These are phyloP conservation scores for Fusarium concolor DNA, from an alignment of 2,329 filamentous ascomycete species.

Conservation along the genomic window DNA sequence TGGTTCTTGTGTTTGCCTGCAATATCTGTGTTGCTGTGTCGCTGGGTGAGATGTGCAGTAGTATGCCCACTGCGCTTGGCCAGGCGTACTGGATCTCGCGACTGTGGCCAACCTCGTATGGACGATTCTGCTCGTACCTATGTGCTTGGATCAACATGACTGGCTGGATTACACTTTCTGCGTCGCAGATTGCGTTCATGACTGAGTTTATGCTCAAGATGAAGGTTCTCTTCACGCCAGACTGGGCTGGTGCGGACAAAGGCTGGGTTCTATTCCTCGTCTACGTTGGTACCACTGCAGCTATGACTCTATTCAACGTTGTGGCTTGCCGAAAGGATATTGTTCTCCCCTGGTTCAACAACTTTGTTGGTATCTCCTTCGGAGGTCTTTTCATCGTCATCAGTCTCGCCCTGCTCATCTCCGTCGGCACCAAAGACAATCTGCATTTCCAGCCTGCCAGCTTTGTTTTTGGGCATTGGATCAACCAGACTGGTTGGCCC, in stretches of 20 bases:
- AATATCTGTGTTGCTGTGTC: constrained; percentile 66
- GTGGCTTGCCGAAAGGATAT: constrained; percentile 60
- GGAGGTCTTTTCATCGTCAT: constrained; percentile 64
- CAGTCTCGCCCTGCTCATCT: constrained; percentile 62
- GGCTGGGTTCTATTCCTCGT: constrained; percentile 68
- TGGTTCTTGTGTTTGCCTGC: constrained; percentile 63
- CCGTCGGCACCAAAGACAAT: constrained; percentile 58
- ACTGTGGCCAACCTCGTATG: constrained; percentile 53
- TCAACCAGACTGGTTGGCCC: constrained; percentile 61
- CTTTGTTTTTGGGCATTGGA: constrained; percentile 65
- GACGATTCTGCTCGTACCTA: constrained; percentile 65
- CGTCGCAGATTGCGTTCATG: constrained; percentile 69
- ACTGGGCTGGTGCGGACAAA: constrained; percentile 57
- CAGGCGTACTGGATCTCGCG: constrained; percentile 67
- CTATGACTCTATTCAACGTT: constrained; percentile 63
- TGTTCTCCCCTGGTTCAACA: constrained; percentile 63
- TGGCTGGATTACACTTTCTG: constrained; percentile 68
- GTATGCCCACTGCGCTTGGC: constrained; percentile 70
- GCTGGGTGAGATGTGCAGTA: constrained; percentile 66
- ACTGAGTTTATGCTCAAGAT: constrained; percentile 67
- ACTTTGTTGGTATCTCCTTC: constrained; percentile 66
- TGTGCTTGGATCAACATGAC: constrained; percentile 71
- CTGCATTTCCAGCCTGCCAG: constrained; percentile 60
- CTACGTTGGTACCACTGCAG: constrained; percentile 62
- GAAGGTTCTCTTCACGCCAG: constrained; percentile 63